Conservation (phyloP, 1,139 yeast species). For the Yamadazyma oceani region DNA sequence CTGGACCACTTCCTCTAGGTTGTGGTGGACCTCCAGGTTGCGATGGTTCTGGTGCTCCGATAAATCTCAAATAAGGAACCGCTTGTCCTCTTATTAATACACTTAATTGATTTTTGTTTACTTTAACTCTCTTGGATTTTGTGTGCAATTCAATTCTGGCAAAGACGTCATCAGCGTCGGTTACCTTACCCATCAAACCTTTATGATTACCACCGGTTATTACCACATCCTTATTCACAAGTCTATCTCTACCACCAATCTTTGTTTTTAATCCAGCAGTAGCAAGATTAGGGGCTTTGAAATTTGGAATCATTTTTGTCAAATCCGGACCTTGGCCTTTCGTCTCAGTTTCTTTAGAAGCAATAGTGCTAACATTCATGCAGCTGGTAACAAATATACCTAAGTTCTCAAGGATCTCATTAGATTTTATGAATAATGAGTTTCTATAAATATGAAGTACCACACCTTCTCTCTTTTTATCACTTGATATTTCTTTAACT, state of each 20-base stretch:
- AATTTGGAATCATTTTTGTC: constrained; percentile 82
- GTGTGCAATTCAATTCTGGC: constrained; percentile 95
- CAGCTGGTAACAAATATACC: constrained; percentile 88
- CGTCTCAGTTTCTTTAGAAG: constrained; percentile 73
- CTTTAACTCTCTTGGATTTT: constrained; percentile 83
- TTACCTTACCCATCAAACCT: constrained; percentile 91
- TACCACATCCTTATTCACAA: constrained; percentile 80
- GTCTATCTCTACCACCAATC: constrained; percentile 74
- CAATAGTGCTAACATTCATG: constrained; percentile 74
- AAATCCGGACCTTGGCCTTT: constrained; percentile 64
- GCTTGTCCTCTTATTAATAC: constrained; percentile 67
- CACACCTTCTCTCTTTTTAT: constrained; percentile 74
- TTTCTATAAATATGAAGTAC: constrained; percentile 85
- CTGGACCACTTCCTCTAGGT: constrained; percentile 34
- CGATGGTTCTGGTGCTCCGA: constrained; percentile 44
- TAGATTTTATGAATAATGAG: constrained; percentile 74
- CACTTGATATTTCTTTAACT: constrained; percentile 71
- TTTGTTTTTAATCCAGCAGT: constrained; percentile 58
- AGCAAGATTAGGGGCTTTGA: constrained; percentile 41
- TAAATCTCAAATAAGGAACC: constrained; percentile 79
- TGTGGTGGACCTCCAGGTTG: constrained; percentile 10
- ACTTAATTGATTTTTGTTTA: constrained; percentile 73
- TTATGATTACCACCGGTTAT: constrained; percentile 90
- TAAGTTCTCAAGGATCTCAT: constrained; percentile 76
- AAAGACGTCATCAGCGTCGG: constrained; percentile 86